Percentiles rank a stretch among this genome's conserved stretches.
Evolutionary conservation across 768 basidiomycete genomes (phyloP).

Genomic region (Russula brevipes): DNA sequence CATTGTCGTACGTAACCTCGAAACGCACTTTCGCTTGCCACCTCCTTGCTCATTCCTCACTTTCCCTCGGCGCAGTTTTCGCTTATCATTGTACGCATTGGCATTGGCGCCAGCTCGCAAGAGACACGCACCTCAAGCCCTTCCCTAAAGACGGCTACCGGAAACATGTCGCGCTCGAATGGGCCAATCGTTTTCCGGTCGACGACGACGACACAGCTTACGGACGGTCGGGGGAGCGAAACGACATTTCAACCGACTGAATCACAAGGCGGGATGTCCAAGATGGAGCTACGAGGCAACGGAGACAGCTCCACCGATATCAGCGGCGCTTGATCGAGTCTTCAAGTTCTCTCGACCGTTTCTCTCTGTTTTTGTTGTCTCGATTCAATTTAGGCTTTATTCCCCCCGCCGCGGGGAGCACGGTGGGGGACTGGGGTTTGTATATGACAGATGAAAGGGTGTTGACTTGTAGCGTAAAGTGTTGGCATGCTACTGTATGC

Average conservation of each 20-base stretch:
- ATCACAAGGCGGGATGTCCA: not conserved
- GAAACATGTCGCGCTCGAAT: not conserved
- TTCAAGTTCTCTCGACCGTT: no score
- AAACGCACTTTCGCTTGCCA: not conserved
- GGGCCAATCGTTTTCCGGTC: constrained; percentile 15
- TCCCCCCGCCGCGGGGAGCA: not conserved
- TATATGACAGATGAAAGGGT: not conserved
- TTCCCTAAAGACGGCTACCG: not conserved
- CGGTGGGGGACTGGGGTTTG: not conserved
- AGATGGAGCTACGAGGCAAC: not conserved
- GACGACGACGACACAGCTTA: constrained; percentile 19
- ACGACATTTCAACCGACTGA: constrained; percentile 11
- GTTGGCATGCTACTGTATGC: no score
- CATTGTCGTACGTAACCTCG: constrained; percentile 6
- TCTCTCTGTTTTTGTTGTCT: not conserved
- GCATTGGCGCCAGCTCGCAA: constrained; percentile 17
- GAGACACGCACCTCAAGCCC: not conserved
- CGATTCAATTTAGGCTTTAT: not conserved
- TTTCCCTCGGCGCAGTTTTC: not conserved
- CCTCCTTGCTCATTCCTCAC: not conserved
- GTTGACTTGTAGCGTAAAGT: no score
- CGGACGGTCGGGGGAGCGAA: not conserved
- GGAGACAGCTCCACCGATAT: not conserved
- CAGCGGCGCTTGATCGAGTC: not conserved
- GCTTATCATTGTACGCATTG: not conserved